Percentiles rank a stretch among this genome's conserved stretches.
phyloP scores from a whole-genome alignment of 2,329 filamentous ascomycete genomes.

The Rachicladosporium sp. region DNA sequence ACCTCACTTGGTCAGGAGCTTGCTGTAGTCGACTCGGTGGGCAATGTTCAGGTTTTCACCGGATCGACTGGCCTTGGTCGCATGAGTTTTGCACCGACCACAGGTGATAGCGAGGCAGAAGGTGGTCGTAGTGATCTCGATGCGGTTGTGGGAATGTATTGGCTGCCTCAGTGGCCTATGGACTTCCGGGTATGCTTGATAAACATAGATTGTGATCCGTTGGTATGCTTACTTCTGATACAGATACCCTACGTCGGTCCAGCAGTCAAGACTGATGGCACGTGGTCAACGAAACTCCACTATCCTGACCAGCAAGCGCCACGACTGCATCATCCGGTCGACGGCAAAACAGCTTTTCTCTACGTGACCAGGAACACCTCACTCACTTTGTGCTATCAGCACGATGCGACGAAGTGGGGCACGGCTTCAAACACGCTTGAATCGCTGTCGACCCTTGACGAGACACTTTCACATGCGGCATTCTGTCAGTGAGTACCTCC shows the following conservation, averaged over 20 bases:
- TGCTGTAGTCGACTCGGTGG: conserved; percentile 68
- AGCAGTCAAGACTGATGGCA: conserved; percentile 26
- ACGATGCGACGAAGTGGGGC: conserved; percentile 51
- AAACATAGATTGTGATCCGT: too few species aligned
- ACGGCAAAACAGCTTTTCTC: conserved; percentile 60
- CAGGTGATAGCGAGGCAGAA: conserved; percentile 54
- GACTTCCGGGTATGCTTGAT: conserved; percentile 15
- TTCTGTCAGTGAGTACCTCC: conserved; percentile 34
- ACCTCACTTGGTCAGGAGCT: conserved; percentile 66
- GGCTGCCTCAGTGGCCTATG: conserved; percentile 46
- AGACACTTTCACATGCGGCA: conserved; percentile 68
- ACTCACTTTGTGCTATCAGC: conserved; percentile 65
- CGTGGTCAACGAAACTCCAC: conserved; percentile 59
- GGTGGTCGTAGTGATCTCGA: conserved; percentile 51
- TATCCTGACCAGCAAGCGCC: conserved; percentile 45
- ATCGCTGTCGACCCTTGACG: conserved; percentile 30
- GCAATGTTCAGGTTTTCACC: conserved; percentile 62
- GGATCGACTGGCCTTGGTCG: conserved; percentile 63
- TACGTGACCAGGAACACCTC: conserved; percentile 63
- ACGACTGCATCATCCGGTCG: conserved; percentile 61
- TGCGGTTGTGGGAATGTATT: conserved; percentile 71
- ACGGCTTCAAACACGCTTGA: conserved; percentile 49
- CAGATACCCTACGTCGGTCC: conserved; percentile 22
- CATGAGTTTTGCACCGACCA: conserved; percentile 42
- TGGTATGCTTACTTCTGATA: conserved; percentile 8